Conservation (phyloP, 345 rosid species). For the Aquilaria malaccensis region DNA sequence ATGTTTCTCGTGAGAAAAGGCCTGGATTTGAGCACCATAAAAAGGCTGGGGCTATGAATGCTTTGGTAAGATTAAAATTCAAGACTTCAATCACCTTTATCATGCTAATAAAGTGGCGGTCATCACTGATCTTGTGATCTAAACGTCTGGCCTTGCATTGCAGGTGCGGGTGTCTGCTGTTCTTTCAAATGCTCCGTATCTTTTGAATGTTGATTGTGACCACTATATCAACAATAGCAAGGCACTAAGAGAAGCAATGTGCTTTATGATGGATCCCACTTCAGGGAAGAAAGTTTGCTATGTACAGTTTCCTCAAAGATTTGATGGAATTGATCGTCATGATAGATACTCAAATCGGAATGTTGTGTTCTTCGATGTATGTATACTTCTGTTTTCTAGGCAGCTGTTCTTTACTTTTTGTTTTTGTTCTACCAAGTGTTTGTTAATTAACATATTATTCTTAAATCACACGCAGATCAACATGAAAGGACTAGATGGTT, state of each 20-base stretch:
- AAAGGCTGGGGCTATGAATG: constrained; percentile 99
- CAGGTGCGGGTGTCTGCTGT: constrained; percentile 93
- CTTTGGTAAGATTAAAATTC: constrained; percentile 42
- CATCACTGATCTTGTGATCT: too few species aligned
- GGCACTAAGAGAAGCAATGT: constrained; percentile 98
- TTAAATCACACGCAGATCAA: constrained; percentile 53
- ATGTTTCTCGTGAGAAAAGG: constrained; percentile 98
- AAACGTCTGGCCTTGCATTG: constrained; percentile 4
- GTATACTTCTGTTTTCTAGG: constrained; percentile 16
- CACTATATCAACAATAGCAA: constrained; percentile 93
- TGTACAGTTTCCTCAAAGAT: constrained; percentile 99
- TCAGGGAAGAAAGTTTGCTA: constrained; percentile 92
- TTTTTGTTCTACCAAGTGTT: not conserved
- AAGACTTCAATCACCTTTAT: not conserved
- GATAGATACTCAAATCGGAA: constrained; percentile 94
- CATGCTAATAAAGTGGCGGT: not conserved
- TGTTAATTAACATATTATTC: constrained; percentile 8
- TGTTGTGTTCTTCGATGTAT: constrained; percentile 95
- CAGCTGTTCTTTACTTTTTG: not conserved
- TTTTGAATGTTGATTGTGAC: constrained; percentile 90
- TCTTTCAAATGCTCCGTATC: constrained; percentile 90
- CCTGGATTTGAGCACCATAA: constrained; percentile 99
- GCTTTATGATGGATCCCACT: constrained; percentile 97
- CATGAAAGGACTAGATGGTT: constrained; percentile 98
- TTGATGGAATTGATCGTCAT: constrained; percentile 95